Conservation (phyloP, 768 basidiomycete species). For the Porphyrellus cyaneotinctus region DNA sequence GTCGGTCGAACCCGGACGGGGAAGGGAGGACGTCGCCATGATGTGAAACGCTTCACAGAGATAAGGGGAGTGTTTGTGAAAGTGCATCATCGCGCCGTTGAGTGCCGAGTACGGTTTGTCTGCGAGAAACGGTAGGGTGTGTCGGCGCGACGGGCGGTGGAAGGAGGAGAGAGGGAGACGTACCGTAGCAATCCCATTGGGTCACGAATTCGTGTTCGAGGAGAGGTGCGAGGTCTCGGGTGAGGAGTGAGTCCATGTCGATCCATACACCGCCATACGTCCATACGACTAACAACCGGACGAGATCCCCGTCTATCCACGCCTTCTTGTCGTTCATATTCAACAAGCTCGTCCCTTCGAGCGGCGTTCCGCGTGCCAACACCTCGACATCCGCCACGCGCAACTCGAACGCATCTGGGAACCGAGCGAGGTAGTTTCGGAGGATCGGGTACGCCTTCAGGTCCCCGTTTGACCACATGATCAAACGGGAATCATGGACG, state of each 20-base stretch:
- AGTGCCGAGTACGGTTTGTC: slow-evolving; percentile 75
- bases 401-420: slow-evolving; percentile 70
- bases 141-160: not conserved
- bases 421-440: slow-evolving; percentile 51
- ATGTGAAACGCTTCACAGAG: slow-evolving; percentile 95
- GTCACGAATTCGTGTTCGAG: slow-evolving; percentile 95
- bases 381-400: slow-evolving; percentile 60
- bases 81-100: slow-evolving; percentile 95
- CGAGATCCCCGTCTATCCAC: slow-evolving; percentile 93
- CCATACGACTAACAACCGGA: slow-evolving; percentile 87
- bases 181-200: slow-evolving; percentile 99
- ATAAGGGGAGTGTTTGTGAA: slow-evolving; percentile 87
- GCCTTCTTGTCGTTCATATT: slow-evolving; percentile 69
- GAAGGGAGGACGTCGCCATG: slow-evolving; percentile 72
- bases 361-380: slow-evolving; percentile 71
- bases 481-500: slow-evolving; percentile 52
- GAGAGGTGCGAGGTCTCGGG: slow-evolving; percentile 80
- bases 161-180: slow-evolving; percentile 15
- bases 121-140: slow-evolving; percentile 26
- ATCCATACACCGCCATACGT: slow-evolving; percentile 92
- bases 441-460: slow-evolving; percentile 55
- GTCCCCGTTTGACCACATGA: slow-evolving; percentile 92
- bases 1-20: slow-evolving; percentile 77
- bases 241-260: slow-evolving; percentile 95
- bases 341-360: slow-evolving; percentile 64